A percentile compares a stretch with the other conserved stretches of the same genome.
Evolutionary conservation across 805 yeast genomes (phyloP).

Genomic region (Tetrapisispora nanseiensis): DNA sequence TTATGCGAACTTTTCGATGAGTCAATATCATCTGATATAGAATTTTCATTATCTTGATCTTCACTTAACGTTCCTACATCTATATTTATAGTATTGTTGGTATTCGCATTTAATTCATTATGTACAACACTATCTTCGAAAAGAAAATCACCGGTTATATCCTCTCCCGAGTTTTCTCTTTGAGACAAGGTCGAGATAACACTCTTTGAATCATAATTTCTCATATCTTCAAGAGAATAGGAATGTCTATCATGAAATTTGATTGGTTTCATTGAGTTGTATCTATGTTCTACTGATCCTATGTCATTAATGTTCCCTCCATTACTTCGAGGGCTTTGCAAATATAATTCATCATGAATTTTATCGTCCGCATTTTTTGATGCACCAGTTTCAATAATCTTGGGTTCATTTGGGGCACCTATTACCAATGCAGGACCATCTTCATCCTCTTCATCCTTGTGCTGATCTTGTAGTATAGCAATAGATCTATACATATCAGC

Average conservation of each 20-base stretch:
- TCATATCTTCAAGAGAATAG: neutral
- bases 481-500: constrained; percentile 78
- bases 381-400: neutral
- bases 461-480: constrained; percentile 59
- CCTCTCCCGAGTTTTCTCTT: neutral
- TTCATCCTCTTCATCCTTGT: constrained; percentile 38
- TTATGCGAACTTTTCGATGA: too few species aligned
- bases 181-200: neutral
- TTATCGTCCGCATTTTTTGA: neutral
- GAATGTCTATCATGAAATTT: neutral
- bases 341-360: neutral
- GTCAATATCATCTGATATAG: neutral
- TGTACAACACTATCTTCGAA: neutral
- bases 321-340: neutral
- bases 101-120: too few species aligned
- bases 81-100: neutral
- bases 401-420: constrained; percentile 45
- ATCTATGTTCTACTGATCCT: neutral
- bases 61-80: neutral
- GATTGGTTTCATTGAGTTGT: neutral
- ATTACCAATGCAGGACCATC: constrained; percentile 74
- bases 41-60: neutral
- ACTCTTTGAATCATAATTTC: neutral
- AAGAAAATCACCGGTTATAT: neutral
- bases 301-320: neutral